Percentiles rank a stretch among this genome's conserved stretches.
phyloP scores from a whole-genome alignment of 1,284 basidiomycete genomes.

The Coniophora puteana region DNA sequence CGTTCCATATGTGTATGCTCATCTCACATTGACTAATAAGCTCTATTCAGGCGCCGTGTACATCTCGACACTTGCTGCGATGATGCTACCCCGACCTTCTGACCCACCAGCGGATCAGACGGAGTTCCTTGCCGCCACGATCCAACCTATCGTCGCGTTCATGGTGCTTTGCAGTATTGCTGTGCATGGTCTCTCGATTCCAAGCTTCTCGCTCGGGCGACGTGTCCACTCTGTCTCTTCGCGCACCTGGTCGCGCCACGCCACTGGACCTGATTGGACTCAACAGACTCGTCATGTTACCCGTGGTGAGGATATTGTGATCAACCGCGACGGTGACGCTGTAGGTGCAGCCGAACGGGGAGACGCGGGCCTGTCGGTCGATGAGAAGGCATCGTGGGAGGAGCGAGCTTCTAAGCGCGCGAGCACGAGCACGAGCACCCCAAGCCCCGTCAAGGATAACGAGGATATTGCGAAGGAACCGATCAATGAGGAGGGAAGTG shows the following conservation, averaged over 20 bases:
- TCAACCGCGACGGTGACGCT: slow-evolving; percentile 73
- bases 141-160: slow-evolving; percentile 89
- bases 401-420: slow-evolving; percentile 23
- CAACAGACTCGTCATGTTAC: slow-evolving; percentile 69
- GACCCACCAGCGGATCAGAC: slow-evolving; percentile 57
- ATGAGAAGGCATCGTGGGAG: slow-evolving; percentile 30
- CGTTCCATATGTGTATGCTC: slow-evolving; percentile 21
- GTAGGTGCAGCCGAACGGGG: slow-evolving; percentile 50
- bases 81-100: slow-evolving; percentile 57
- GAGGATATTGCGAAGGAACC: slow-evolving; percentile 7
- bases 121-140: slow-evolving; percentile 66
- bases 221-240: slow-evolving; percentile 83
- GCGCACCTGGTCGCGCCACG: slow-evolving; percentile 78
- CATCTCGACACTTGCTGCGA: slow-evolving; percentile 83
- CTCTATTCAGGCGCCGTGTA: slow-evolving; percentile 71
- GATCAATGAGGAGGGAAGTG: slow-evolving; percentile 10
- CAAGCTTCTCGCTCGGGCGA: slow-evolving; percentile 86
- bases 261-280: slow-evolving; percentile 65
- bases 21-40: slow-evolving; percentile 2
- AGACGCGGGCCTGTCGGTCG: slow-evolving; percentile 27
- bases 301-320: slow-evolving; percentile 70
- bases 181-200: slow-evolving; percentile 89
- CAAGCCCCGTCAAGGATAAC: slow-evolving; percentile 8
- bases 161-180: slow-evolving; percentile 87
- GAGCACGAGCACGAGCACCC: slow-evolving; percentile 10